These are phyloP conservation scores for Beauveria sp. DNA, from an alignment of 2,329 filamentous ascomycete species.

Conservation along the genomic window DNA sequence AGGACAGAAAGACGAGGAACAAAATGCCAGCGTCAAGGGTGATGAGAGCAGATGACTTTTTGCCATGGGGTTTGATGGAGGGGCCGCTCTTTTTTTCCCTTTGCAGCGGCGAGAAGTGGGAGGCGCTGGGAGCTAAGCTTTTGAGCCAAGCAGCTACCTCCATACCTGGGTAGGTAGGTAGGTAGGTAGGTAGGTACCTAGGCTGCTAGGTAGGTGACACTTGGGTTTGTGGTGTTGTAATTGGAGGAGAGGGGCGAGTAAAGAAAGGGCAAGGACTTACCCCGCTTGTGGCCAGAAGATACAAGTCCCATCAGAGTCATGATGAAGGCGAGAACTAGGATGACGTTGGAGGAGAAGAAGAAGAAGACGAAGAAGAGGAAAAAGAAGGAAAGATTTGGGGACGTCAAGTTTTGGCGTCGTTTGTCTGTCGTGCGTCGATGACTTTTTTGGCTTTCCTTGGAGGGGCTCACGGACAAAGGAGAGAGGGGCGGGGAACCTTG, in stretches of 20 bases:
- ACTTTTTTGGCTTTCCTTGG: background rate
- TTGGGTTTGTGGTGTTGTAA: background rate
- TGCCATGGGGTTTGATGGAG: background rate
- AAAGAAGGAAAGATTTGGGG: background rate
- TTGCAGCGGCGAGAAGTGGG: no score
- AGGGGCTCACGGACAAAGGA: slow-evolving; percentile 1
- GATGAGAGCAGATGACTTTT: background rate
- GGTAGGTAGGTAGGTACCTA: background rate
- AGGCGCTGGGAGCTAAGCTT: background rate
- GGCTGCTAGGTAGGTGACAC: background rate
- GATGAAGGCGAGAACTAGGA: background rate
- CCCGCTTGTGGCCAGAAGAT: background rate
- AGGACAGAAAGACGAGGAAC: background rate
- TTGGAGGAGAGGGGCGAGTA: background rate
- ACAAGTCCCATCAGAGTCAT: slow-evolving; percentile 9
- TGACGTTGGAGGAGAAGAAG: background rate
- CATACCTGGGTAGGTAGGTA: background rate
- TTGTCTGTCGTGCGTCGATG: background rate
- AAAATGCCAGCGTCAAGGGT: background rate
- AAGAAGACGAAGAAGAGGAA: background rate
- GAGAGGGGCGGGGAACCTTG: background rate
- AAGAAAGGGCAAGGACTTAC: background rate
- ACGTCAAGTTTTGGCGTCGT: background rate
- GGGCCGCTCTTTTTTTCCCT: background rate
- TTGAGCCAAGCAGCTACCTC: background rate